These are phyloP conservation scores for Breviolum minutum DNA, from an alignment of 73 alveolate genomes.

Conservation along the genomic window DNA sequence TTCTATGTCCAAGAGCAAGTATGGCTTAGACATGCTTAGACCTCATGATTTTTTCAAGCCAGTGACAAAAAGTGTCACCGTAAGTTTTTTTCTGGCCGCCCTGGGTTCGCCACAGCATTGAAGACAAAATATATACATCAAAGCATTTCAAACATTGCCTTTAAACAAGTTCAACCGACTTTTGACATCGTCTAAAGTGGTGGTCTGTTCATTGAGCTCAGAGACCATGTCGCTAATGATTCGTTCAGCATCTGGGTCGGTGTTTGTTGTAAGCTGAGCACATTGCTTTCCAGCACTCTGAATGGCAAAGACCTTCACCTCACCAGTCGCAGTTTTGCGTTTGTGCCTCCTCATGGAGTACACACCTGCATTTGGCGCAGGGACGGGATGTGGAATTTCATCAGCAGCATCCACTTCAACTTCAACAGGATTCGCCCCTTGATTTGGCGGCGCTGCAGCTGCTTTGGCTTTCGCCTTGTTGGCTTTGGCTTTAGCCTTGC, in stretches of 20 bases:
- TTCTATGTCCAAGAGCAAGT: too few species aligned
- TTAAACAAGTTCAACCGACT: too few species aligned
- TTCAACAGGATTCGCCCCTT: background rate
- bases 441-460: background rate
- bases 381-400: background rate
- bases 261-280: background rate
- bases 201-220: background rate
- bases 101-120: too few species aligned
- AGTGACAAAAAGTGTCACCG: too few species aligned
- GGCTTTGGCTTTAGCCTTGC: background rate
- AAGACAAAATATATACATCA: too few species aligned
- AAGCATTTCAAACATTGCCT: too few species aligned
- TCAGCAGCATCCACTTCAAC: background rate
- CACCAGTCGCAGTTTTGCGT: background rate
- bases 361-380: background rate
- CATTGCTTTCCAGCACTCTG: background rate
- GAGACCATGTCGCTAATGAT: background rate
- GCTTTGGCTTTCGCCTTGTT: background rate
- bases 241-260: background rate
- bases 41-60: too few species aligned
- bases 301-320: constrained; percentile 7
- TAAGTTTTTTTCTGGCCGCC: too few species aligned
- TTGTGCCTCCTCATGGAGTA: constrained; percentile 14
- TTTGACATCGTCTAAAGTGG: background rate
- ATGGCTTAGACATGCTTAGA: too few species aligned